phyloP scores from a whole-genome alignment of 2,329 filamentous ascomycete species.

The Sphaerulina populicola region DNA sequence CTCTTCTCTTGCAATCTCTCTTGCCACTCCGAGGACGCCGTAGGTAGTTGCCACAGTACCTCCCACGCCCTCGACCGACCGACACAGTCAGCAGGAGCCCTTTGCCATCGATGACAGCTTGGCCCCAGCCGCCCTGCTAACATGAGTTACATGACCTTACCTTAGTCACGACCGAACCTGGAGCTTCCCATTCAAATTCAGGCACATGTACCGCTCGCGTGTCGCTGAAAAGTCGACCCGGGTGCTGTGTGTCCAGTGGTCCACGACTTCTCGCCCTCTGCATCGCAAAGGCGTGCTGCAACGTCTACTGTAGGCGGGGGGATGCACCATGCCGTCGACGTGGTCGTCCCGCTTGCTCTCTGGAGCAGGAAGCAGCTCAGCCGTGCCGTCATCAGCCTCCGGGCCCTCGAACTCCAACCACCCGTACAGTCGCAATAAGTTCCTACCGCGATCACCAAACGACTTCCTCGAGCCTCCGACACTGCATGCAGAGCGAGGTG shows the following conservation, averaged over 20 bases:
- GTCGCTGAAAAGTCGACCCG: neutral
- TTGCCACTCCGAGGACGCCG: slow-evolving; percentile 1
- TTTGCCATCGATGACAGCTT: neutral
- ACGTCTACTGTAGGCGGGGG: too few relatives aligned
- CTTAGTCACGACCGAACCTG: neutral
- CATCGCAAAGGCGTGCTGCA: too few relatives aligned
- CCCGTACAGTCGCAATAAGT: slow-evolving; percentile 14
- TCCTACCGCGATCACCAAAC: slow-evolving; percentile 20
- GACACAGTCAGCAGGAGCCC: neutral
- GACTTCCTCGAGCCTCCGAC: slow-evolving; percentile 21
- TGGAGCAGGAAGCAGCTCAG: slow-evolving; percentile 14
- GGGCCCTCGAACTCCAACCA: slow-evolving; percentile 9
- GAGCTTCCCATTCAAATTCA: neutral
- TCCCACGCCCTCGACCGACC: neutral
- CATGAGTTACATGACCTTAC: too few relatives aligned
- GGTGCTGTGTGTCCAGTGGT: too few relatives aligned
- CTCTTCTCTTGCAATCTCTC: neutral
- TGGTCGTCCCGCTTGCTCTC: slow-evolving; percentile 30
- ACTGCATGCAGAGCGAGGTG: slow-evolving; percentile 19
- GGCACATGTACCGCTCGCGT: neutral
- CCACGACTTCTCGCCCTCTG: too few relatives aligned
- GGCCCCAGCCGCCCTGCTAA: neutral
- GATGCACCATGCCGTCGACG: slow-evolving; percentile 27
- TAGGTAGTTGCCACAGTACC: slow-evolving; percentile 4
- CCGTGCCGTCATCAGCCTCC: slow-evolving; percentile 10